Base-by-base conservation (phyloP, 2,329 filamentous ascomycete species). In the Fusarium heterosporum region DNA sequence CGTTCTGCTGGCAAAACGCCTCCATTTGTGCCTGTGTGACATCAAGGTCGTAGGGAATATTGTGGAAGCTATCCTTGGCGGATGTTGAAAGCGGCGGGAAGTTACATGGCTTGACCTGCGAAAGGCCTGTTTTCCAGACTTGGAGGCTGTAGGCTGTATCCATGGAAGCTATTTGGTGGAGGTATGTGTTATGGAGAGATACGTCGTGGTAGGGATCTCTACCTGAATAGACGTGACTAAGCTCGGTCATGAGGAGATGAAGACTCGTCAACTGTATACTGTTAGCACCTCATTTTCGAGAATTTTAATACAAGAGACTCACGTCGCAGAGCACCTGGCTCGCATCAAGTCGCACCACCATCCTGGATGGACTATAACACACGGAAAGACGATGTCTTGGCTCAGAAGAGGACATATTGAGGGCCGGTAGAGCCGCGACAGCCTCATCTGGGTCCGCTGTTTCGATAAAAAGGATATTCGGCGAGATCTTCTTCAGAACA, bases 381-480 rank as follows among this genome's bases (percentile, higher is more conserved):
- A 86, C 82, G 0, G 83, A 81, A 4, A 86, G 78, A 26, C 84
- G 75, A 68, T 86, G 84, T 26, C 81, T 80, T 10, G 84, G 83
- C 46, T 81, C 79, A 2, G 69, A 78, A 66, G 63, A 73, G 57
- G 54, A 76, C 45, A 60, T 72, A 34, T 75, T 76, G 43, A 85
- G 70, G 8, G 79, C 75, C 1, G 84, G 82, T 1, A 85, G 72
- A 66, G 52, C 76, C 61, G 62, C 80, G 64, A 55, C 79, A 72
- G 68, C 83, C 71, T 68, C 81, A 72, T 55, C 78, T 59, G 46
- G 78, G 69, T 71, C 51, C 1, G 75, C 75, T 3, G 80, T 80
- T 50, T 86, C 84, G 42, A 87, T 79, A 52, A 86, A 86, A 6
- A 86, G 75, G 80, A 86, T 85, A 34, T 77, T 80, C 1, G 84